Base-by-base conservation (phyloP, 106 monocot genomes). In the Dioscorea alata region DNA sequence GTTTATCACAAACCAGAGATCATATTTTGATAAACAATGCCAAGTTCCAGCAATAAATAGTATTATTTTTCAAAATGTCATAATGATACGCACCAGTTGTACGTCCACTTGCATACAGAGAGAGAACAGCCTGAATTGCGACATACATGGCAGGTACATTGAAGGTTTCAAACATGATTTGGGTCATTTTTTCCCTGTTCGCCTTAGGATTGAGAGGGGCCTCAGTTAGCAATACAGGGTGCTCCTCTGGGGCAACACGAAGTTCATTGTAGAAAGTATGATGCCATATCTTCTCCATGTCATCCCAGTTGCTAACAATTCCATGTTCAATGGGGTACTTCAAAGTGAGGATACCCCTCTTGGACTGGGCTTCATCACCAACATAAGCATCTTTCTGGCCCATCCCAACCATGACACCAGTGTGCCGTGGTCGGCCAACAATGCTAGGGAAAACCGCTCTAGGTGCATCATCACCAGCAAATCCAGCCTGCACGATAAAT, bases 381-480 rank as follows among this genome's bases (percentile, higher is more conserved):
- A 75, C 75, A 51, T 68, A 75, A 53, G 75, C 75, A 68, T 75
- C 68, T 49, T 74, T 74, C 25, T 75, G 75, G 48, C 75, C 75
- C 75, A 75, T 75, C 49, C 75, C 75, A 52, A 75, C 68, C 75
- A 75, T 75, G 61, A 68, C 75, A 20, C 75, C 68, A 16, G 75
- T 67, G 75, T 75, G 68, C 21, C 75, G 68, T 32, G 75, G 75
- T 49, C 68, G 68, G 33, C 75, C 75, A 32, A 75, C 68, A 51
- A 75, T 68, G 49, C 68, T 75, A 22, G 75, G 75, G 33, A 75
- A 75, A 13, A 75, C 75, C 19, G 75, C 75, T 32, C 75, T 75
- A 15, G 75, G 75, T 60, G 75, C 75, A 61, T 75, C 75, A 75
- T 75, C 75, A 31, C 75, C 75, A n/a, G 75, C 75, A 61, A 75